A percentile compares a stretch with the other conserved stretches of the same genome.
Conservation (phyloP, 129 eudicot species). For the Flaveria bidentis region DNA sequence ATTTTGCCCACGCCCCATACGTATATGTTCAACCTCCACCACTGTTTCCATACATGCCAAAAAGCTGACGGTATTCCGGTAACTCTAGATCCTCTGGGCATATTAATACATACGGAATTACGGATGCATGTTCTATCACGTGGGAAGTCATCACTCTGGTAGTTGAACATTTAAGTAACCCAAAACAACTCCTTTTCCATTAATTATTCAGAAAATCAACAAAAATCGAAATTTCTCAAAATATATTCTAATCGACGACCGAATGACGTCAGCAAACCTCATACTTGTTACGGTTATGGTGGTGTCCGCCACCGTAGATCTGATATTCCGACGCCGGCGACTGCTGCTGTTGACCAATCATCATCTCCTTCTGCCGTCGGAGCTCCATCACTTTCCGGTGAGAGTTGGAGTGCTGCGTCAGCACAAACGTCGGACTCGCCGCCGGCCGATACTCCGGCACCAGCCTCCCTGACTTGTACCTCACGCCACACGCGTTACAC, state of each 20-base stretch:
- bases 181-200: constrained; percentile 1
- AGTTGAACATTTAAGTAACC: constrained; percentile 37
- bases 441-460: constrained; percentile 85
- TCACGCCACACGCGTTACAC: constrained; percentile 78
- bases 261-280: constrained; percentile 51
- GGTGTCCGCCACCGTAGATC: constrained; percentile 30
- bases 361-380: constrained; percentile 66
- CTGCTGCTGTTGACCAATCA: constrained; percentile 43
- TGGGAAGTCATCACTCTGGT: constrained; percentile 36
- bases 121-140: constrained; percentile 19
- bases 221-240: constrained; percentile 29
- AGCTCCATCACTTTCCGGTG: constrained; percentile 81
- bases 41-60: no score
- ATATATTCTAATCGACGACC: constrained; percentile 18
- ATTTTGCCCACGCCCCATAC: no score
- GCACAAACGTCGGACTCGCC: constrained; percentile 77
- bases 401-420: constrained; percentile 80
- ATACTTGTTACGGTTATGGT: constrained; percentile 35
- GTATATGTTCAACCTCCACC: no score
- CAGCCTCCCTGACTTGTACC: constrained; percentile 71
- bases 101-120: no score
- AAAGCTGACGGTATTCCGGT: no score
- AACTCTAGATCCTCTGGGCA: no score
- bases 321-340: constrained; percentile 37
- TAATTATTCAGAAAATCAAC: constrained; percentile 30